phyloP scores from a whole-genome alignment of 1,284 basidiomycete species.

The Schizopora paradoxa region DNA sequence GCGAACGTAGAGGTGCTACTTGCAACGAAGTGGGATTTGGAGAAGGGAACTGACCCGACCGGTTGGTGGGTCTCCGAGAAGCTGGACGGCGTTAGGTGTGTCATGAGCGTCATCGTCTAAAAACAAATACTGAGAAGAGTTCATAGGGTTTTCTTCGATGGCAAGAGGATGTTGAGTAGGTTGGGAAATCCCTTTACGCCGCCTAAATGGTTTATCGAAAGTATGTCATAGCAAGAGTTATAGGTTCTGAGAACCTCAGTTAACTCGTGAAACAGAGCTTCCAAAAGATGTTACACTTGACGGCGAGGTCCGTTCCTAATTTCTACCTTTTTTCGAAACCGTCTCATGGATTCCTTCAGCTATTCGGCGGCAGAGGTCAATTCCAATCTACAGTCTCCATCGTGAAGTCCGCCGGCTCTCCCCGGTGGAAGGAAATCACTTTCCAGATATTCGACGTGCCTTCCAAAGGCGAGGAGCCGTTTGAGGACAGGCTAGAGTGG shows the following conservation, averaged over 20 bases:
- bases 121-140: not conserved
- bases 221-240: constrained; percentile 32
- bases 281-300: constrained; percentile 56
- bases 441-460: constrained; percentile 71
- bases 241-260: not conserved
- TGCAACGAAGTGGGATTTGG: constrained; percentile 56
- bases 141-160: constrained; percentile 54
- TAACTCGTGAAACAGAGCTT: constrained; percentile 35
- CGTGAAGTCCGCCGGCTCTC: constrained; percentile 50
- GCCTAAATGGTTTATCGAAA: constrained; percentile 55
- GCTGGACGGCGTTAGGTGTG: constrained; percentile 52
- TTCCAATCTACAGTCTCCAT: constrained; percentile 58
- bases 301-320: constrained; percentile 38
- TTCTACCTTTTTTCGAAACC: constrained; percentile 20
- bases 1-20: constrained; percentile 42
- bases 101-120: constrained; percentile 1
- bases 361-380: constrained; percentile 54
- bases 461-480: constrained; percentile 41
- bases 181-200: constrained; percentile 57
- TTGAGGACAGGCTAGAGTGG: constrained; percentile 50
- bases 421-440: constrained; percentile 54
- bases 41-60: constrained; percentile 49
- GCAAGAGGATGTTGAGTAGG: constrained; percentile 50
- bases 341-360: constrained; percentile 19
- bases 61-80: constrained; percentile 70